Evolutionary conservation across 805 yeast genomes (phyloP).

Genomic region (Candida fluviatilis): DNA sequence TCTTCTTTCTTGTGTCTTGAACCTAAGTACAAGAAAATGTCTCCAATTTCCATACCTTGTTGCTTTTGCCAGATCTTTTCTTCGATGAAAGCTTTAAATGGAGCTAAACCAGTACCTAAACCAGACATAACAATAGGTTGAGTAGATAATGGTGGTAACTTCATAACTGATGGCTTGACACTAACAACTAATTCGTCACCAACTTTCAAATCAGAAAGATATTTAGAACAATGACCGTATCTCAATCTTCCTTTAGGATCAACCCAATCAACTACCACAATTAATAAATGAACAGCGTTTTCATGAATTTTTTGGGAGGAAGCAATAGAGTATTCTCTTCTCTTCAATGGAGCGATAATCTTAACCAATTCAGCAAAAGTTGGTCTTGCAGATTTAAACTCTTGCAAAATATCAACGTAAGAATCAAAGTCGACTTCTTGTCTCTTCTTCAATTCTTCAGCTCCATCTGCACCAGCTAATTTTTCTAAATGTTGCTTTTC

Average conservation of each 20-base stretch:
- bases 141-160: conserved; percentile 79
- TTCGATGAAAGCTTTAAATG: conserved; percentile 95
- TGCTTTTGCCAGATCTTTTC: conserved; percentile 91
- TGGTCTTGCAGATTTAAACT: conserved; percentile 82
- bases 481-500: conserved; percentile 61
- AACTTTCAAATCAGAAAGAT: conserved; percentile 68
- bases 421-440: conserved; percentile 81
- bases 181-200: conserved; percentile 89
- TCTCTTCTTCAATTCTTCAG: conserved; percentile 74
- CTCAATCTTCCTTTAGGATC: conserved; percentile 82
- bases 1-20: conserved; percentile 95
- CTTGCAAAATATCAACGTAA: conserved; percentile 75
- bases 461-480: conserved; percentile 76
- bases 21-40: conserved; percentile 81
- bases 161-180: conserved; percentile 97
- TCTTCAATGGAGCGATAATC: conserved; percentile 80
- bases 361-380: conserved; percentile 61
- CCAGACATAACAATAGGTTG: conserved; percentile 97
- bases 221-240: conserved; percentile 93
- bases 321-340: conserved; percentile 97
- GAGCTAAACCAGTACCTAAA: conserved; percentile 96
- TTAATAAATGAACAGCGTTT: conserved; percentile 82
- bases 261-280: conserved; percentile 95
- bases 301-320: conserved; percentile 92
- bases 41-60: conserved; percentile 88